Percentiles rank a stretch among this genome's conserved stretches.
phyloP scores from a whole-genome alignment of 2,329 filamentous ascomycete species.

The Colletotrichum endophyticum region DNA sequence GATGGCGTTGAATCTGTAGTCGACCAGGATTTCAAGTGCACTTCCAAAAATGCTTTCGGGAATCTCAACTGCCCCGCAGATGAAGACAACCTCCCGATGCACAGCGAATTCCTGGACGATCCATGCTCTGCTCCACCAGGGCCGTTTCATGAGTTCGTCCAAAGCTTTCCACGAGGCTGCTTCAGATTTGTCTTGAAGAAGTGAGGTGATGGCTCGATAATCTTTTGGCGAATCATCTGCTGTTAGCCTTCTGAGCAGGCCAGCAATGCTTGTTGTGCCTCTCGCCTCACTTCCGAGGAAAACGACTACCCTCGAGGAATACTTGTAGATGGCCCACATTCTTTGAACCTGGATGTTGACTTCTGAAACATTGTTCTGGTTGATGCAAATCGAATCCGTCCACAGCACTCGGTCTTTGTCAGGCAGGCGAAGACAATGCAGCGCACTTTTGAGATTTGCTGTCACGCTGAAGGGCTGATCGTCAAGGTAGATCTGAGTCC shows the following conservation, averaged over 20 bases:
- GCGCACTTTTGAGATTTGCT: not conserved
- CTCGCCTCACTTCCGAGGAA: not conserved
- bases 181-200: not conserved
- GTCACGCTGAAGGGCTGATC: not conserved
- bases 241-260: accelerated
- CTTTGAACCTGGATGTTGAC: not conserved
- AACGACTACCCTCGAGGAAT: not conserved
- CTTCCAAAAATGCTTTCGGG: not conserved
- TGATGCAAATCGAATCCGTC: not conserved
- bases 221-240: not conserved
- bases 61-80: not conserved
- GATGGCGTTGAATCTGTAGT: not conserved
- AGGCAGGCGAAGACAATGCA: not conserved
- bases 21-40: not conserved
- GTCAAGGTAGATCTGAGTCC: not conserved
- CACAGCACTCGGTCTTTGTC: not conserved
- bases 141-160: not conserved
- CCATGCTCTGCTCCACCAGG: not conserved
- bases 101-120: not conserved
- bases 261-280: not conserved
- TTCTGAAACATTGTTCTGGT: not conserved
- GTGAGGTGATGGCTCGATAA: accelerated
- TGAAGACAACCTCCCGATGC: not conserved
- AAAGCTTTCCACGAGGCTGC: not conserved
- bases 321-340: not conserved